Conservation (phyloP, 805 yeast species). For the Lipomyces anomalus region DNA sequence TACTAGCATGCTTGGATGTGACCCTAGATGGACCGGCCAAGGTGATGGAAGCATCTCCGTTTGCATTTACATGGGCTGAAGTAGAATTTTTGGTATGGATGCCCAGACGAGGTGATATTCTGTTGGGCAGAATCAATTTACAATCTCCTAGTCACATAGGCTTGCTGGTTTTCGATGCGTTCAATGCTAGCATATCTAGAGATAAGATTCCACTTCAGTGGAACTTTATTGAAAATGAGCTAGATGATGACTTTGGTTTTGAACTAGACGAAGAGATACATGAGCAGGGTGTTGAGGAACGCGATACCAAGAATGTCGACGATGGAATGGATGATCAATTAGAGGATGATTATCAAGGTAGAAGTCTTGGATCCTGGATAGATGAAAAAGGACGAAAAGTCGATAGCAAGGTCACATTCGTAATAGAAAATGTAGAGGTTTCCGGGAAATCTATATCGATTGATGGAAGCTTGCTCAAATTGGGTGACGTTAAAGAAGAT, state of each 20-base stretch:
- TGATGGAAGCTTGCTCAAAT: constrained; percentile 74
- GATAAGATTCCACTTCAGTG: constrained; percentile 79
- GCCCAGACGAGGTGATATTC: constrained; percentile 78
- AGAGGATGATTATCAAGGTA: constrained; percentile 16
- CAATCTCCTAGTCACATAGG: constrained; percentile 96
- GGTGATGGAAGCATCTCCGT: constrained; percentile 75
- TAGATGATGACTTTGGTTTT: constrained; percentile 41
- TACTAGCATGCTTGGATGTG: constrained; percentile 70
- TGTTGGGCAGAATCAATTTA: constrained; percentile 85
- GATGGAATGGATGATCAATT: constrained; percentile 22
- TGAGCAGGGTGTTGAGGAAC: constrained; percentile 14
- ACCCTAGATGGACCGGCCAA: constrained; percentile 51
- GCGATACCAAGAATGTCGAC: constrained; percentile 10
- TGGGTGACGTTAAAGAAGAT: constrained; percentile 56
- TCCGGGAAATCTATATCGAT: constrained; percentile 79
- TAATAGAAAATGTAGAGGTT: constrained; percentile 56
- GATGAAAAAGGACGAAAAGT: constrained; percentile 68
- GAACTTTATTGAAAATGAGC: constrained; percentile 77
- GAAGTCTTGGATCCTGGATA: constrained; percentile 80
- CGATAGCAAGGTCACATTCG: constrained; percentile 77
- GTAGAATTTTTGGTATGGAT: constrained; percentile 84
- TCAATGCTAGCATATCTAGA: constrained; percentile 87
- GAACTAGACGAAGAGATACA: constrained; percentile 8
- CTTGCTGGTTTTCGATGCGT: constrained; percentile 81
- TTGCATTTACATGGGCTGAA: constrained; percentile 78